Base-by-base conservation (phyloP, 345 rosid species). In the Clausena lansium region DNA sequence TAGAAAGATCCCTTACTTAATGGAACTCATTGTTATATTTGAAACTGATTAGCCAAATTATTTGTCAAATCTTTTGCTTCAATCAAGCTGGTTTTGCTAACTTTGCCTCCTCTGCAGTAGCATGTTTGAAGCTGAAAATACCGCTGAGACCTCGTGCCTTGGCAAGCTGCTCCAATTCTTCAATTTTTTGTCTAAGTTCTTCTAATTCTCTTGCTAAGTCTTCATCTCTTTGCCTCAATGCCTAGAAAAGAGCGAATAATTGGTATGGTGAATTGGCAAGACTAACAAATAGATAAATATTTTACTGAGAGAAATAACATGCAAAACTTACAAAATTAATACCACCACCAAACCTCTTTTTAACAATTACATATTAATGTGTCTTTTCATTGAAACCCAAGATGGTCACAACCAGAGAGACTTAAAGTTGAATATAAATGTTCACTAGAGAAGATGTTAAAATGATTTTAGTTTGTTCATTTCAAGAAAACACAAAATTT, bases 111-210 rank as follows among this genome's bases (percentile, higher is more conserved):
- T 83, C 83, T 1, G 78, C 39, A 3, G 66, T 61, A n/a, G 82
- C 80, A 50, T 78, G 87, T 81, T 82, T 90, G 68, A 91, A 71
- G 80, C 86, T 84, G 79, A 92, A 83, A 20, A 88, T 20, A 67
- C 97, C 97, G 13, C 84, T 59, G 60, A 94, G 91, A 59, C 99
- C 97, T 25, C 83, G 87, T 70, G 82, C 75, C 75, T 74, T 89
- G 9, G 98, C 93, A 33, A 91, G 97, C 75, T 88, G 85, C 87
- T 92, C 99, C 68, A 96, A 74, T 83, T 94, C 97, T 59, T 74
- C 86, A 75, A 95, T 81, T 72, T 90, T 90, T 33, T 81, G 80
- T 71, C 71, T 83, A n/a, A 96, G 88, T 70, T 80, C 84, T 24
- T 87, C 86, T 50, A 94, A 72, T 88, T 91, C 88, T 82, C 76